Base-by-base conservation (phyloP, 2,329 filamentous ascomycete species). In the Aspergillus candidus region DNA sequence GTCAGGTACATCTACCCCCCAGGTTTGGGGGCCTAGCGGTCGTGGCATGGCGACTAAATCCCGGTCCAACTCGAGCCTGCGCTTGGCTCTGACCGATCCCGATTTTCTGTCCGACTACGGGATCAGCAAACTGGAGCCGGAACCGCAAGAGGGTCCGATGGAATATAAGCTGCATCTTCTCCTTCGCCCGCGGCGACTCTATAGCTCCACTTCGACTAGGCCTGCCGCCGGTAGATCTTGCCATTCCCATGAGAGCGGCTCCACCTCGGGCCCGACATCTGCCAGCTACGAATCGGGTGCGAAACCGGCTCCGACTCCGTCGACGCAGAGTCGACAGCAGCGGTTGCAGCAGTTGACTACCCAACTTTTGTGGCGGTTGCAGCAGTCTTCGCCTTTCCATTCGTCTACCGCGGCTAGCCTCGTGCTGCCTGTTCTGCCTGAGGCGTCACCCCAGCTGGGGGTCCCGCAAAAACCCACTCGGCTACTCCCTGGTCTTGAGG, bases 151-250 rank as follows among this genome's bases (percentile, higher is more conserved):
- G 51, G 93, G 93, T 0, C 89, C 93, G 13, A 94, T 88, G 0
- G 93, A 98, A 68, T 98, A 98, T 70, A 98, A 98, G 66, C 71
- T 98, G 35, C 93, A 97, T 68, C 73, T 98, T 5, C 76, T 97
- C 6, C 72, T 96, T 40, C 82, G 89, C 31, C 83, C 86, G 12
- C 78, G 91, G 46, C 79, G 88, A 49, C 80, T 78, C 6, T 94
- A 90, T 64, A 76, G 75, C 31, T 78, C 76, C 29, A 83, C 83
- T 62, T 90, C 81, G 53, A 94, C 88, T 1, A 73, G 73, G 10
- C 67, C 67, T 32, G 65, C 74, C 43, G 68, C 76, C 12, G 72
- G 71, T 8, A 76, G 76, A 3, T 76, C 77, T 3, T 70, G 73
- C 47, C 76, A 77, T 49, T 68, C 68, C 53, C 62, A 58, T 32